These are phyloP conservation scores for Hypoxylon sp. DNA, from an alignment of 2,329 filamentous ascomycete species.

Conservation along the genomic window DNA sequence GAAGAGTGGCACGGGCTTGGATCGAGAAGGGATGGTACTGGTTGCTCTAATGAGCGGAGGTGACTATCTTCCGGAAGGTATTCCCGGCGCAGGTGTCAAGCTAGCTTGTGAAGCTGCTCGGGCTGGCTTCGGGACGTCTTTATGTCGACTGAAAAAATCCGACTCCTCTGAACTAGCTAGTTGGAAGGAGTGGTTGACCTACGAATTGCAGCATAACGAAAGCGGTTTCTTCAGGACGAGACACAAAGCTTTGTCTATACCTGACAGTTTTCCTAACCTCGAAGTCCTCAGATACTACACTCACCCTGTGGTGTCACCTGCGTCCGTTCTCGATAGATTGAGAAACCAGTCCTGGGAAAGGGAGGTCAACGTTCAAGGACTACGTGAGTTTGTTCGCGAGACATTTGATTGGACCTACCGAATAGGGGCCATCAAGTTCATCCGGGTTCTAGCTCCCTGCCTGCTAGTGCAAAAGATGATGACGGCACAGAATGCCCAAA, in stretches of 20 bases:
- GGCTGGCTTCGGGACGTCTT: conserved; percentile 83
- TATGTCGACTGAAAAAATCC: conserved; percentile 73
- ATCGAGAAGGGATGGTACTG: conserved; percentile 90
- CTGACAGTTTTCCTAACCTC: conserved; percentile 81
- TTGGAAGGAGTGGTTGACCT: conserved; percentile 79
- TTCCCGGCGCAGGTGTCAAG: conserved; percentile 88
- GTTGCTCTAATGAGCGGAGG: conserved; percentile 95
- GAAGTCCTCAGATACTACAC: conserved; percentile 89
- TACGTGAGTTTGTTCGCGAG: conserved; percentile 80
- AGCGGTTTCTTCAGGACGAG: conserved; percentile 81
- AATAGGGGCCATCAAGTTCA: conserved; percentile 84
- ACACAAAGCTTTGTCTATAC: conserved; percentile 79
- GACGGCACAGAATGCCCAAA: conserved; percentile 48
- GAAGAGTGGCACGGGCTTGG: conserved; percentile 69
- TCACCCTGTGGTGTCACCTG: conserved; percentile 81
- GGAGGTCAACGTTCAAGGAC: conserved; percentile 71
- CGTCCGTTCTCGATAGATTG: conserved; percentile 67
- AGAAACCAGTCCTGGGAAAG: conserved; percentile 69
- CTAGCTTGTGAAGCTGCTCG: conserved; percentile 89
- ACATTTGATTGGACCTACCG: conserved; percentile 88
- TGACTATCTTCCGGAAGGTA: conserved; percentile 90
- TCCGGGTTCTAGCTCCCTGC: conserved; percentile 81
- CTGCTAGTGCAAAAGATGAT: conserved; percentile 73
- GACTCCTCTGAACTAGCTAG: conserved; percentile 69
- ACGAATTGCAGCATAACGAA: conserved; percentile 86